A percentile compares a stretch with the other conserved stretches of the same genome.
Conservation (phyloP, 306 rosid genomes). For the Sphenostylis stenocarpa region DNA sequence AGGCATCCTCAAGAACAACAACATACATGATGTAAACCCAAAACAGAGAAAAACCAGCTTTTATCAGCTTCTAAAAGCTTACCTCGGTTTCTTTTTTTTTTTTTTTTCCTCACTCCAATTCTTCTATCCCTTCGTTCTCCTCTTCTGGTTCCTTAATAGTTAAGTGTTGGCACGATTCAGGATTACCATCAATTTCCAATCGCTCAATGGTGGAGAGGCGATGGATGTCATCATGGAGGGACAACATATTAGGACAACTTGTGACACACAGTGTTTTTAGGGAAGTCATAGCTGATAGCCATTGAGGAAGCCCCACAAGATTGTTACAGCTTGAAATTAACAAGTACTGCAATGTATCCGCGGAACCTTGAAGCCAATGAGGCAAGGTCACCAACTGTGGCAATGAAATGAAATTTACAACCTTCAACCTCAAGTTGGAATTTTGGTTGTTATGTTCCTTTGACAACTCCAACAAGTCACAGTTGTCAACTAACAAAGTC, state of each 20-base stretch:
- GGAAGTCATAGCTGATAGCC: conserved; percentile 27
- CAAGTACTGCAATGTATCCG: conserved; percentile 14
- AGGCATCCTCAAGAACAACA: background rate
- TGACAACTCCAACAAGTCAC: conserved; percentile 14
- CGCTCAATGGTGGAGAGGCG: background rate
- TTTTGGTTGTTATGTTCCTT: background rate
- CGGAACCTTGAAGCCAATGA: conserved; percentile 31
- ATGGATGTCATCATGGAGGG: conserved; percentile 7
- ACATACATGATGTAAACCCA: background rate
- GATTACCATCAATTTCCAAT: background rate
- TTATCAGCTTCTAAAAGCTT: background rate
- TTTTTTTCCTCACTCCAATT: background rate
- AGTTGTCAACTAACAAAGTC: background rate
- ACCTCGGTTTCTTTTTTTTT: background rate
- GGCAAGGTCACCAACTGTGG: conserved; percentile 16
- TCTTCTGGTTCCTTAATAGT: background rate
- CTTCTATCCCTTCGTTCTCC: background rate
- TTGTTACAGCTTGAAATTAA: background rate
- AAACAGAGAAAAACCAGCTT: background rate
- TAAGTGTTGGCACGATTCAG: background rate
- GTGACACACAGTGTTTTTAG: background rate
- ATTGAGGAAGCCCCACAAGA: conserved; percentile 29
- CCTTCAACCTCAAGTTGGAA: background rate
- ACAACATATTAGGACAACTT: conserved; percentile 7
- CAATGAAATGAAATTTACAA: background rate